Evolutionary conservation across 2,329 filamentous ascomycete genomes (phyloP).

Genomic region (Penicillium janthinellum): DNA sequence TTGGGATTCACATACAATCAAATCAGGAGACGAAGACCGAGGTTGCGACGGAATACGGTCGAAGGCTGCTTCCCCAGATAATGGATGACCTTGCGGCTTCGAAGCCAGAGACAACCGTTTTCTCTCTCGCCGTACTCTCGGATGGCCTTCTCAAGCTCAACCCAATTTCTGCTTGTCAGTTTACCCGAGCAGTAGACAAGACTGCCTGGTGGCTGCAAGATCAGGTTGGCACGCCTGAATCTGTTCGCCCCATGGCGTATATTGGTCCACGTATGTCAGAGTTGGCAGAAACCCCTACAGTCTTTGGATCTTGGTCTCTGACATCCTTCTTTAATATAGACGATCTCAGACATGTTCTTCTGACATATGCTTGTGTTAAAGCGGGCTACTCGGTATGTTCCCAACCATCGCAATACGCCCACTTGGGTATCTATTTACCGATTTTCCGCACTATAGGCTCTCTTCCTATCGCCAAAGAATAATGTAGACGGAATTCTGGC

Average conservation of each 20-base stretch:
- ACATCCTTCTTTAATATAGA: neutral
- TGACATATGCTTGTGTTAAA: conserved; percentile 12
- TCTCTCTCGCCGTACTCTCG: neutral
- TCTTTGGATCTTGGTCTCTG: conserved; percentile 1
- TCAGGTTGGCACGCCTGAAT: conserved; percentile 4
- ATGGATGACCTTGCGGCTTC: conserved; percentile 7
- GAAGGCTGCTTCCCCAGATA: conserved; percentile 10
- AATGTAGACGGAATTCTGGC: conserved; percentile 5
- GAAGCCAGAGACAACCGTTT: conserved; percentile 4
- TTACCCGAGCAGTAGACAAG: conserved; percentile 9
- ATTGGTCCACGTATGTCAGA: conserved; percentile 10
- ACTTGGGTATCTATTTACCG: neutral
- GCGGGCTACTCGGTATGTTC: conserved; percentile 7
- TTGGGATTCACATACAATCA: neutral
- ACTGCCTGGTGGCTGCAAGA: conserved; percentile 7
- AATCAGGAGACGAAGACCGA: neutral
- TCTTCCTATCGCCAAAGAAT: conserved; percentile 6
- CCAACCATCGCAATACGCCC: neutral
- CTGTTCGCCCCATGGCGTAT: conserved; percentile 4
- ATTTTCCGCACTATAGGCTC: neutral
- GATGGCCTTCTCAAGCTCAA: conserved; percentile 4
- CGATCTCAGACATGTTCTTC: conserved; percentile 8
- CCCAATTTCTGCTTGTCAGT: conserved; percentile 1
- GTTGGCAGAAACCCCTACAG: neutral
- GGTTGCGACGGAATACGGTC: conserved; percentile 2